These are phyloP conservation scores for Picochlorum sp. DNA, from an alignment of 139 green algal species.

Conservation along the genomic window DNA sequence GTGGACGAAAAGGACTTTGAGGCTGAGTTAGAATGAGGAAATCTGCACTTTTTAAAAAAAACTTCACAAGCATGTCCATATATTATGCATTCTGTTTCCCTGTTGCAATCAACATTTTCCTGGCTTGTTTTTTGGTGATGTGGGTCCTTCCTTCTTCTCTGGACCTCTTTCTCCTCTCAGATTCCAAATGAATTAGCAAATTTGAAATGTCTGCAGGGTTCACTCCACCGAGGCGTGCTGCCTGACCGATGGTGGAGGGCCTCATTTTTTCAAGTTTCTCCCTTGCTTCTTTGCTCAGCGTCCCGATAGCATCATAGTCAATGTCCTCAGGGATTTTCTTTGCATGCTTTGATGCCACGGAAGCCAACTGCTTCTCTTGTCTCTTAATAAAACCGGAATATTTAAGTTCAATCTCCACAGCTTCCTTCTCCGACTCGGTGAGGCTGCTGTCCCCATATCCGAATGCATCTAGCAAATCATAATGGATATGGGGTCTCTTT, in stretches of 20 bases:
- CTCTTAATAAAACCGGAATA: conserved; percentile 91
- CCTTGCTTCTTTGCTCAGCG: conserved; percentile 74
- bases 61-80: not conserved
- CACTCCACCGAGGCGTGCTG: conserved; percentile 82
- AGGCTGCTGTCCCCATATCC: conserved; percentile 29
- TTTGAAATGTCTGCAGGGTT: conserved; percentile 88
- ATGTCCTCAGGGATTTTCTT: conserved; percentile 61
- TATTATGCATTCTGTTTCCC: not conserved
- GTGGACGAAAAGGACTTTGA: conserved; percentile 63
- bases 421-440: conserved; percentile 58
- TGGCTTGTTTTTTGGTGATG: conserved; percentile 6
- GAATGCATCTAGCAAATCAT: conserved; percentile 58
- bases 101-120: not conserved
- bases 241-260: conserved; percentile 82
- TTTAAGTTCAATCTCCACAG: conserved; percentile 93
- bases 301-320: conserved; percentile 65
- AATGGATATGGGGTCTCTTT: conserved; percentile 78
- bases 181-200: conserved; percentile 85
- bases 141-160: conserved; percentile 19
- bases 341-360: conserved; percentile 43
- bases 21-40: conserved; percentile 36
- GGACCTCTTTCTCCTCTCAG: conserved; percentile 17
- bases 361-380: conserved; percentile 67
- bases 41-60: not conserved
- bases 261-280: conserved; percentile 83